Evolutionary conservation across 2,329 filamentous ascomycete genomes (phyloP).

Genomic region (Aplosporella prunicola): DNA sequence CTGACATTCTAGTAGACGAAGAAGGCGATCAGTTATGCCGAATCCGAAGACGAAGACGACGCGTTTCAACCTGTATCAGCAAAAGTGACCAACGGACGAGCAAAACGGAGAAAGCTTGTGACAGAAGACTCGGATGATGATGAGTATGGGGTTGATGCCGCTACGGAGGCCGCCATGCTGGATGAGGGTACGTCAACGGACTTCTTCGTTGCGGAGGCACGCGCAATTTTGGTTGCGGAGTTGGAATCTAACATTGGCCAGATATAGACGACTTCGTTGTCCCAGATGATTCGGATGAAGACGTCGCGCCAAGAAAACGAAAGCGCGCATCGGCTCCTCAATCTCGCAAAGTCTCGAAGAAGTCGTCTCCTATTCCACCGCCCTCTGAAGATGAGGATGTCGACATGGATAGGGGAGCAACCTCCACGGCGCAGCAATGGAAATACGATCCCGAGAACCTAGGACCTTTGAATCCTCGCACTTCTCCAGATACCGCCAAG

Average conservation of each 20-base stretch:
- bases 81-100: constrained; percentile 34
- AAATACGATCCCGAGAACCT: constrained; percentile 56
- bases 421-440: constrained; percentile 77
- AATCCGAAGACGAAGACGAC: constrained; percentile 53
- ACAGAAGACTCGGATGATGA: constrained; percentile 58
- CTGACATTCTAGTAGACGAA: constrained; percentile 37
- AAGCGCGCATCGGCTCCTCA: constrained; percentile 47
- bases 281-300: constrained; percentile 74
- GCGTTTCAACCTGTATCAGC: constrained; percentile 51
- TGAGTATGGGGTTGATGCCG: constrained; percentile 52
- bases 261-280: constrained; percentile 85
- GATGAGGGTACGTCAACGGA: constrained; percentile 43
- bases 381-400: constrained; percentile 44
- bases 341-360: constrained; percentile 55
- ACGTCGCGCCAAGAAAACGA: constrained; percentile 57
- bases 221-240: not conserved
- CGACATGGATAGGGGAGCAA: constrained; percentile 37
- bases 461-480: constrained; percentile 41
- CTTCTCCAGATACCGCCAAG: constrained; percentile 22
- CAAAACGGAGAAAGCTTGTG: constrained; percentile 50
- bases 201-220: too few relatives aligned
- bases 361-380: constrained; percentile 39
- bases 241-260: constrained; percentile 17
- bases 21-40: constrained; percentile 9
- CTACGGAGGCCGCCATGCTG: constrained; percentile 45